Percentiles rank a stretch among this genome's conserved stretches.
phyloP scores from a whole-genome alignment of 805 yeast species.

The Debaryomyces hansenii region DNA sequence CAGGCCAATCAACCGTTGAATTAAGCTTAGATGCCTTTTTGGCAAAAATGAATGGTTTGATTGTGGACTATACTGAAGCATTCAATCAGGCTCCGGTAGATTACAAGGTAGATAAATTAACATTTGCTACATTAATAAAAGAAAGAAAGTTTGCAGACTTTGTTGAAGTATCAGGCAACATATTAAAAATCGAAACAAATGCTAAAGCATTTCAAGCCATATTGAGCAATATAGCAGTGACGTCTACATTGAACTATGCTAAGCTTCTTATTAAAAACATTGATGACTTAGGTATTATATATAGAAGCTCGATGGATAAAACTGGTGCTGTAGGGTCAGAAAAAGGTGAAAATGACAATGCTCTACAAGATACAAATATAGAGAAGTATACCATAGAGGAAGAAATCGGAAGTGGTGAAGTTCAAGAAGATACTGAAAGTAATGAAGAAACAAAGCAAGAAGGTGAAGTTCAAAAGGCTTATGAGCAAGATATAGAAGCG shows the following conservation, averaged over 20 bases:
- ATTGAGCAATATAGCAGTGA: constrained; percentile 22
- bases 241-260: constrained; percentile 18
- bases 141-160: constrained; percentile 18
- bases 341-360: constrained; percentile 1
- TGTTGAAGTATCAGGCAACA: constrained; percentile 17
- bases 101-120: constrained; percentile 6
- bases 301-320: constrained; percentile 13
- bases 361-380: constrained; percentile 13
- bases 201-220: constrained; percentile 16
- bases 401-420: background rate
- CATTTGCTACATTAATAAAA: constrained; percentile 10
- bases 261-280: constrained; percentile 19
- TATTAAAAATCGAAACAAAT: constrained; percentile 20
- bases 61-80: constrained; percentile 7
- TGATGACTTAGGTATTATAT: constrained; percentile 13
- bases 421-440: background rate
- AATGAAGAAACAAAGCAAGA: background rate
- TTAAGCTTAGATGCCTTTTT: constrained; percentile 10
- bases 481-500: constrained; percentile 7
- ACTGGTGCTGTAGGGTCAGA: background rate
- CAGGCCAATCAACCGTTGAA: constrained; percentile 6
- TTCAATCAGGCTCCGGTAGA: constrained; percentile 7
- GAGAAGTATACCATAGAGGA: background rate
- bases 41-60: constrained; percentile 7
- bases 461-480: constrained; percentile 9